These are phyloP conservation scores for Candida anglica DNA, from an alignment of 805 yeast genomes.

Conservation along the genomic window DNA sequence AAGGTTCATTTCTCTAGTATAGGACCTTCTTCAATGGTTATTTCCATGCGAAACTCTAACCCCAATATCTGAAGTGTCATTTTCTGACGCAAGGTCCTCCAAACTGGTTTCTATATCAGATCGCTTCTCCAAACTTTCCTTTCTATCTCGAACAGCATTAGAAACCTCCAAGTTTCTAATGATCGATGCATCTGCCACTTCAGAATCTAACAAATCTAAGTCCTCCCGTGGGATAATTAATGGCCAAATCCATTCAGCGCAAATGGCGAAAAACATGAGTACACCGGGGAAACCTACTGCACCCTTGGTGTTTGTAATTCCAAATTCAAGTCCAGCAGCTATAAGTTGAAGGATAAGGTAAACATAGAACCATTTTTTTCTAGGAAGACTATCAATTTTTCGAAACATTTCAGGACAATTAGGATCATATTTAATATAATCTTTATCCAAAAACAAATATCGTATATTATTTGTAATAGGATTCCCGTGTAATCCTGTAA, in stretches of 20 bases:
- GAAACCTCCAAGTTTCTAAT: conserved; percentile 38
- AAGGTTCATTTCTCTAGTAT: too few species aligned
- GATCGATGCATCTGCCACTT: conserved; percentile 55
- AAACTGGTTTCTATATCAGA: too few species aligned
- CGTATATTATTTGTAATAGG: conserved; percentile 59
- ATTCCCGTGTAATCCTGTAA: conserved; percentile 69
- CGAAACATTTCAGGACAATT: conserved; percentile 32
- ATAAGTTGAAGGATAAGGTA: conserved; percentile 57
- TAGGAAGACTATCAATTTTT: conserved; percentile 23
- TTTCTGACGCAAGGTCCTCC: too few species aligned
- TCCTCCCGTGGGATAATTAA: conserved; percentile 58
- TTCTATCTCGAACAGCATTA: conserved; percentile 1
- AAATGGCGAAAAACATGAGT: conserved; percentile 61
- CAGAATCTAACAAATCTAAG: conserved; percentile 60
- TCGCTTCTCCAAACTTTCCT: too few species aligned
- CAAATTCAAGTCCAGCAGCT: conserved; percentile 79
- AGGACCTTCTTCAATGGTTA: too few species aligned
- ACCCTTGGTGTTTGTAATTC: conserved; percentile 79
- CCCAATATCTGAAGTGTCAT: too few species aligned
- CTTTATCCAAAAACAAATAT: conserved; percentile 57
- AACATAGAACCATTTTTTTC: conserved; percentile 46
- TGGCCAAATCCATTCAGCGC: conserved; percentile 60
- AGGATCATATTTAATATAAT: conserved; percentile 31
- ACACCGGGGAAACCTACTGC: conserved; percentile 95
- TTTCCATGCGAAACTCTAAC: too few species aligned